A percentile compares a stretch with the other conserved stretches of the same genome.
phyloP scores from a whole-genome alignment of 306 rosid species.

The Acacia acuminata region DNA sequence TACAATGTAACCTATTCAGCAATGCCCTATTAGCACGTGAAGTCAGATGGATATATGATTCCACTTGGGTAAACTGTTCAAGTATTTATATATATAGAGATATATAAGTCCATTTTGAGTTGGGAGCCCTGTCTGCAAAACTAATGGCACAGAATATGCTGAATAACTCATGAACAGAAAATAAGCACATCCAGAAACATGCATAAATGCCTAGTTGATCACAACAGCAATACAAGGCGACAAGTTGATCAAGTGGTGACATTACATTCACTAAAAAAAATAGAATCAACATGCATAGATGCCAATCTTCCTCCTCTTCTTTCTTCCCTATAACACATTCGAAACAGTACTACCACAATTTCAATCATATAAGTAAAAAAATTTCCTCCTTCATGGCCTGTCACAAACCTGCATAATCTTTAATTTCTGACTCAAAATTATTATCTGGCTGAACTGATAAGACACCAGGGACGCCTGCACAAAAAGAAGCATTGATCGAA shows the following conservation, averaged over 20 bases:
- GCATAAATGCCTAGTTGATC: neutral
- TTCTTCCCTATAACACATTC: neutral
- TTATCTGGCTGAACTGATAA: conserved; percentile 65
- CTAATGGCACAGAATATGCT: neutral
- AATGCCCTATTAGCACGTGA: neutral
- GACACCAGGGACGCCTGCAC: conserved; percentile 82
- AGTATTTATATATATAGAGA: neutral
- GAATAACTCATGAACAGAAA: neutral
- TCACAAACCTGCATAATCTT: conserved; percentile 71
- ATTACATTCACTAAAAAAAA: neutral
- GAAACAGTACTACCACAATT: neutral
- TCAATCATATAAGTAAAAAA: neutral
- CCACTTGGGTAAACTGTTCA: neutral
- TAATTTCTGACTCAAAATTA: conserved; percentile 62
- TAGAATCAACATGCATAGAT: neutral
- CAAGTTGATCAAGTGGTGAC: neutral
- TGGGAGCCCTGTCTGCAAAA: neutral
- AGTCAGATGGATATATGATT: neutral
- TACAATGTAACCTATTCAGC: neutral
- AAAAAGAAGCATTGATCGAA: conserved; percentile 17
- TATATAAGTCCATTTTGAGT: neutral
- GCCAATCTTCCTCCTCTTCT: neutral
- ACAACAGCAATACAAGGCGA: neutral
- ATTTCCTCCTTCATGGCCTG: neutral
- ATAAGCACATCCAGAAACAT: neutral